Conservation (phyloP, 1,284 basidiomycete genomes). For the Ceratobasidium sp. region DNA sequence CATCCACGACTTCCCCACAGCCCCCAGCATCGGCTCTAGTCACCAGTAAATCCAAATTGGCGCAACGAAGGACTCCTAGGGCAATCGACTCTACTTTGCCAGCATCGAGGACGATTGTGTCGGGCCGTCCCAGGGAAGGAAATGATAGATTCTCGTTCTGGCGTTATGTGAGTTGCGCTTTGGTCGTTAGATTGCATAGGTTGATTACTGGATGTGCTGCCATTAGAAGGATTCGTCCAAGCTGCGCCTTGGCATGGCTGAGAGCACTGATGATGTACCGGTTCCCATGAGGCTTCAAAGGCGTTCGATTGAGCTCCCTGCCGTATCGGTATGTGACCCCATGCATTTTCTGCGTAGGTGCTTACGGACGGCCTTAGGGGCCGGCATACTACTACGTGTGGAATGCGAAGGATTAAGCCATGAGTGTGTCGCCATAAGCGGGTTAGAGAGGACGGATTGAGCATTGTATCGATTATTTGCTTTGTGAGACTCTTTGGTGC, state of each 20-base stretch:
- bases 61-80: not conserved
- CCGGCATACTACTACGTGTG: conserved; percentile 12
- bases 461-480: not conserved
- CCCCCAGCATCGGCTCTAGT: not conserved
- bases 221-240: conserved; percentile 4
- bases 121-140: not conserved
- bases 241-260: conserved; percentile 9
- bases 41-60: not conserved
- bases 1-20: not conserved
- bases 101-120: not conserved
- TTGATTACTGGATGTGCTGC: not conserved
- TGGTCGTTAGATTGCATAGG: not conserved
- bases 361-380: not conserved
- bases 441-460: not conserved
- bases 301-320: not conserved
- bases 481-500: not conserved
- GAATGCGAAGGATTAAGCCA: not conserved
- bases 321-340: not conserved
- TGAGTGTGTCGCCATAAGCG: not conserved
- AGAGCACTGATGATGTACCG: not conserved
- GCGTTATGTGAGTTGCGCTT: not conserved
- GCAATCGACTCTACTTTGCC: not conserved
- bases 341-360: not conserved
- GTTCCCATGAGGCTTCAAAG: conserved; percentile 8
- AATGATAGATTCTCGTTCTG: not conserved